Evolutionary conservation across 108 stramenopile species (phyloP).

Genomic region (Poteriospumella lacustris): DNA sequence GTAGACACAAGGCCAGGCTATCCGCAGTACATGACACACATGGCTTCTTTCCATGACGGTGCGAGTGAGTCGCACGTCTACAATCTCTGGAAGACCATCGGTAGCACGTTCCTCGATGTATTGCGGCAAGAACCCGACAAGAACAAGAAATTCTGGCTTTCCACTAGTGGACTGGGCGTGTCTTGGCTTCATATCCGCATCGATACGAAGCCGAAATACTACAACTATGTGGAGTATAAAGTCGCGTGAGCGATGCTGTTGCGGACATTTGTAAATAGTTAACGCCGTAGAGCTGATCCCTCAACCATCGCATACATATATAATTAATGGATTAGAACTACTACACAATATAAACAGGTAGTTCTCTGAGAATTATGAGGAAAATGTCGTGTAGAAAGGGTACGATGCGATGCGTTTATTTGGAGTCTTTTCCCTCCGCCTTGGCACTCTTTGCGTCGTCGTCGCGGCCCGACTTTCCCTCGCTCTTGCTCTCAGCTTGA

Average conservation of each 20-base stretch:
- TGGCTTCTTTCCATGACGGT: constrained; percentile 60
- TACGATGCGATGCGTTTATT: too few relatives aligned
- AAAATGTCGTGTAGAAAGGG: too few relatives aligned
- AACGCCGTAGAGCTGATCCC: too few relatives aligned
- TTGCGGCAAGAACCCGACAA: background rate
- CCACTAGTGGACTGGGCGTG: constrained; percentile 69
- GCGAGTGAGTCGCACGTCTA: constrained; percentile 47
- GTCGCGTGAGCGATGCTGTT: background rate
- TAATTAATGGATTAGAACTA: too few relatives aligned
- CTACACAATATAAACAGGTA: too few relatives aligned
- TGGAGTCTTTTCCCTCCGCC: too few relatives aligned
- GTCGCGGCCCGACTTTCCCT: background rate
- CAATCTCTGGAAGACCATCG: constrained; percentile 54
- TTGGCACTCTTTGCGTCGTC: background rate
- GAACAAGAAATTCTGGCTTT: constrained; percentile 59
- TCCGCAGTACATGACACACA: constrained; percentile 29
- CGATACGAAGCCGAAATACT: constrained; percentile 72
- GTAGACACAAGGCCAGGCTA: background rate
- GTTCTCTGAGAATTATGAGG: too few relatives aligned
- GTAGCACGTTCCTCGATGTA: constrained; percentile 39
- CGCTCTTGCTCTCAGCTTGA: background rate
- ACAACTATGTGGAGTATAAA: constrained; percentile 32
- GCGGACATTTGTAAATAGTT: too few relatives aligned
- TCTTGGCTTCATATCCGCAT: constrained; percentile 74
- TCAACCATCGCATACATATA: too few relatives aligned